Conservation (phyloP, 2,329 filamentous ascomycete genomes). For the Pseudocercospora vitis region DNA sequence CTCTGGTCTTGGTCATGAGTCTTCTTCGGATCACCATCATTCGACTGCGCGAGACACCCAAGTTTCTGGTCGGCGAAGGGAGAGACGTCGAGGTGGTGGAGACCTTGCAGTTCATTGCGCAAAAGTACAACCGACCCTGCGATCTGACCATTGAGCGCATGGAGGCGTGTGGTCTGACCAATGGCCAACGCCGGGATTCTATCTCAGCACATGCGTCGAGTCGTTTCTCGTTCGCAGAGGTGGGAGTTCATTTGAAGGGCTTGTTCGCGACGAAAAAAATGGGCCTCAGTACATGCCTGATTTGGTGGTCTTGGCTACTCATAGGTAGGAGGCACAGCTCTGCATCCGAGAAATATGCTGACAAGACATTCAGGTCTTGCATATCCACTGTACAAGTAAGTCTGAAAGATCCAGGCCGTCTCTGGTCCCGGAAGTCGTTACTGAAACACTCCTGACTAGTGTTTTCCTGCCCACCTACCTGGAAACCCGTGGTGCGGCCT, state of each 20-base stretch:
- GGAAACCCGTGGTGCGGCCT: conserved; percentile 56
- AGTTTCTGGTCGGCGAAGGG: conserved; percentile 56
- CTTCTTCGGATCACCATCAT: conserved; percentile 56
- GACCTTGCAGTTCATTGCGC: conserved; percentile 52
- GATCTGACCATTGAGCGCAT: conserved; percentile 53
- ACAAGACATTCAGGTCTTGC: conserved; percentile 54
- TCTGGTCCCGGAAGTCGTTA: too few relatives aligned
- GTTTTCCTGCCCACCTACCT: conserved; percentile 71
- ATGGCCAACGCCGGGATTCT: conserved; percentile 25
- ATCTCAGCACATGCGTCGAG: conserved; percentile 34
- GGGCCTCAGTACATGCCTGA: conserved; percentile 60
- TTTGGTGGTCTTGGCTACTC: conserved; percentile 65
- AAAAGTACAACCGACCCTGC: conserved; percentile 55
- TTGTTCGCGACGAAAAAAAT: conserved; percentile 64
- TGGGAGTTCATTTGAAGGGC: conserved; percentile 59
- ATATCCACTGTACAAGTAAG: conserved; percentile 67
- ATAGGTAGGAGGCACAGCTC: conserved; percentile 15
- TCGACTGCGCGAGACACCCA: conserved; percentile 57
- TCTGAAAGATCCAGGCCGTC: too few relatives aligned
- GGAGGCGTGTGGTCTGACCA: conserved; percentile 46
- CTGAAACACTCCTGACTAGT: not conserved
- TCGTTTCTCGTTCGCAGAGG: conserved; percentile 41
- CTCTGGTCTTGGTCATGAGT: conserved; percentile 56
- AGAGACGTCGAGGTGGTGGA: conserved; percentile 53
- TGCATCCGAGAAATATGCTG: not conserved